phyloP scores from a whole-genome alignment of 208 protist species.

The Trichomonas vaginalis region DNA sequence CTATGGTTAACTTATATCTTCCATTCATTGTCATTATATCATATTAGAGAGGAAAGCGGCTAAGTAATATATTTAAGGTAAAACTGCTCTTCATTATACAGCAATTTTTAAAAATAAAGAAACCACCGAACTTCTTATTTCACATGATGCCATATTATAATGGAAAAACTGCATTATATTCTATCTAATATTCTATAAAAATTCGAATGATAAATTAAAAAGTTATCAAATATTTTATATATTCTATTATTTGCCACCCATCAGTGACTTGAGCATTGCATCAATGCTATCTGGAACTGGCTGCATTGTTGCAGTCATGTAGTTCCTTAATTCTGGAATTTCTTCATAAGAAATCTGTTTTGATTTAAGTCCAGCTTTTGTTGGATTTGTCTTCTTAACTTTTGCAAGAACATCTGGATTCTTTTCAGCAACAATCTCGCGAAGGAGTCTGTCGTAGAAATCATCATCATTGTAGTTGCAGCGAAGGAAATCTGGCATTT shows the following conservation, averaged over 20 bases:
- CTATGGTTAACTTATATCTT: too few species aligned
- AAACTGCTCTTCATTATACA: too few species aligned
- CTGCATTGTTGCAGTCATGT: not conserved
- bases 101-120: too few species aligned
- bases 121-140: too few species aligned
- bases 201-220: not conserved
- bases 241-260: not conserved
- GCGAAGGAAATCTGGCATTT: not conserved
- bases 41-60: too few species aligned
- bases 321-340: not conserved
- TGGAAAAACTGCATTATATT: not conserved
- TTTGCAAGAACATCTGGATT: not conserved
- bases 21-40: too few species aligned
- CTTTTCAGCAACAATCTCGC: not conserved
- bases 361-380: not conserved
- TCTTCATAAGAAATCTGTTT: not conserved
- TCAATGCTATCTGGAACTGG: not conserved
- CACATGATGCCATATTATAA: too few species aligned
- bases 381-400: not conserved
- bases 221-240: not conserved
- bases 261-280: slow-evolving; percentile 1
- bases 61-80: too few species aligned
- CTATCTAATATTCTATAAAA: not conserved
- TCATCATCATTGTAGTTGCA: not conserved
- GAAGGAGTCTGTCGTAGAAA: not conserved